These are phyloP conservation scores for Calonectria hongkongensis DNA, from an alignment of 2,329 filamentous ascomycete species.

Conservation along the genomic window DNA sequence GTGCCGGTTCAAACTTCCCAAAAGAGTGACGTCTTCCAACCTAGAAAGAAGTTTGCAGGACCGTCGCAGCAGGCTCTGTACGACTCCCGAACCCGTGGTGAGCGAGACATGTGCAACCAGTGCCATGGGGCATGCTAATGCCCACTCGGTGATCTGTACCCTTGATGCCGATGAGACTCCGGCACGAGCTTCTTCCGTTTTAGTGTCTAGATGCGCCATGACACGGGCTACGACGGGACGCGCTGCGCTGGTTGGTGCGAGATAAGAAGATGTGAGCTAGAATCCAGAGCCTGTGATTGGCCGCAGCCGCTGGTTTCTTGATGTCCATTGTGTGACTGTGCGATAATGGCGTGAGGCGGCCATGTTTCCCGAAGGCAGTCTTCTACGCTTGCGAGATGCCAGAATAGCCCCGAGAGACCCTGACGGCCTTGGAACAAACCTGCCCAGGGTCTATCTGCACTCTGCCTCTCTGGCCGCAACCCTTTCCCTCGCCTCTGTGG, in stretches of 20 bases:
- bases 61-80: constrained; percentile 42
- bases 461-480: constrained; percentile 33
- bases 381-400: constrained; percentile 30
- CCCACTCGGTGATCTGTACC: constrained; percentile 51
- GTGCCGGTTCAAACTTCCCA: constrained; percentile 51
- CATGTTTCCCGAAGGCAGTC: constrained; percentile 36
- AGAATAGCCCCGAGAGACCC: constrained; percentile 25
- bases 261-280: constrained; percentile 62
- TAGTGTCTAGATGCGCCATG: constrained; percentile 45
- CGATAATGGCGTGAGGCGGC: constrained; percentile 52
- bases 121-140: constrained; percentile 50
- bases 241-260: constrained; percentile 60
- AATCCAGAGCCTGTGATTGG: constrained; percentile 61
- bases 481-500: constrained; percentile 25
- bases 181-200: constrained; percentile 55
- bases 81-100: constrained; percentile 53
- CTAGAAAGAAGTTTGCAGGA: constrained; percentile 49
- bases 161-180: constrained; percentile 49
- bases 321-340: constrained; percentile 63
- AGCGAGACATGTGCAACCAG: constrained; percentile 53
- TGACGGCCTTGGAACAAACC: constrained; percentile 31
- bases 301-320: constrained; percentile 61
- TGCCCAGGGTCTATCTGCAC: not conserved
- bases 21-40: constrained; percentile 53
- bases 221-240: constrained; percentile 40